Evolutionary conservation across 176 grass and related monocot species (phyloP).

Genomic region (Aegilops speltoides): DNA sequence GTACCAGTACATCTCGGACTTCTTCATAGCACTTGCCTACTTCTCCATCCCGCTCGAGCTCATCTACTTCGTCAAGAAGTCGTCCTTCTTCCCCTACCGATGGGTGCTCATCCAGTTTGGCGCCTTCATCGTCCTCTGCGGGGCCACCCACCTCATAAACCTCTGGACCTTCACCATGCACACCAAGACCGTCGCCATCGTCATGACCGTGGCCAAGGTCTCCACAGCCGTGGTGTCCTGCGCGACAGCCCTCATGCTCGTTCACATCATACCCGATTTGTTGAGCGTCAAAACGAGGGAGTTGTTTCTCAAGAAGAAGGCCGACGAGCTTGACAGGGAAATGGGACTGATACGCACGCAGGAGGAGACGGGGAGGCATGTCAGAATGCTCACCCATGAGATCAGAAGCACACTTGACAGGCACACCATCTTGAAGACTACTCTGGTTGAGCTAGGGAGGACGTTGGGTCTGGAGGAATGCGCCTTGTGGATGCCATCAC

Average conservation of each 20-base stretch:
- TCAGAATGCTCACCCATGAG: conserved; percentile 83
- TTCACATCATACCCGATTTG: conserved; percentile 70
- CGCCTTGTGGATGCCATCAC: conserved; percentile 67
- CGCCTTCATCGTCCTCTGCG: conserved; percentile 73
- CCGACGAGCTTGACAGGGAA: conserved; percentile 62
- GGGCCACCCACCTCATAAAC: conserved; percentile 74
- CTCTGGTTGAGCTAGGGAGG: conserved; percentile 62
- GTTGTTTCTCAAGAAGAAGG: conserved; percentile 66
- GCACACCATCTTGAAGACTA: conserved; percentile 71
- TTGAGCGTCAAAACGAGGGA: conserved; percentile 73
- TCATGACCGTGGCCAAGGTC: conserved; percentile 67
- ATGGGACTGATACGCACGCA: conserved; percentile 68
- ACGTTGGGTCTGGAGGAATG: conserved; percentile 61
- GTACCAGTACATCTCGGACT: conserved; percentile 79
- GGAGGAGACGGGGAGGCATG: conserved; percentile 69
- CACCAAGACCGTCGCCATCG: conserved; percentile 55
- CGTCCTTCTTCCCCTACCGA: conserved; percentile 68
- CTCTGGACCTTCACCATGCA: conserved; percentile 67
- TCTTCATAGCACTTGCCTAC: conserved; percentile 74
- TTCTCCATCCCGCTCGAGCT: conserved; percentile 73
- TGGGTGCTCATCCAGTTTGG: conserved; percentile 78
- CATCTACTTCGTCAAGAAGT: conserved; percentile 82
- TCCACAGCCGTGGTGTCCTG: conserved; percentile 64
- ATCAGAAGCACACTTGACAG: conserved; percentile 69
- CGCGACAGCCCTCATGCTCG: conserved; percentile 69